These are phyloP conservation scores for Neurospora tetrasperma DNA, from an alignment of 495 filamentous ascomycete species.

Conservation along the genomic window DNA sequence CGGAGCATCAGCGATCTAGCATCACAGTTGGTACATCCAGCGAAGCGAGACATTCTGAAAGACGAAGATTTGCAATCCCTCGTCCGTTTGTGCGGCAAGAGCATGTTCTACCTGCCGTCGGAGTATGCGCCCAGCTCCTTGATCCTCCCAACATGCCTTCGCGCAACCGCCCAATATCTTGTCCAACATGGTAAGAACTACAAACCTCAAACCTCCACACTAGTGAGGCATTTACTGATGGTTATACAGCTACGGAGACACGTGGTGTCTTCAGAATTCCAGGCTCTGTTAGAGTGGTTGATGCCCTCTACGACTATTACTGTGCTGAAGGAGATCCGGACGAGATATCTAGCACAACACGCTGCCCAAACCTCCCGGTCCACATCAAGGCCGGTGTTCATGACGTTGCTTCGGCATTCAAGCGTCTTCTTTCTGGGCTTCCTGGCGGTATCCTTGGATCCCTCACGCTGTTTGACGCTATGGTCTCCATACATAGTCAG, in stretches of 20 bases:
- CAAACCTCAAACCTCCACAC: neutral
- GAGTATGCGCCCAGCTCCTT: conserved; percentile 56
- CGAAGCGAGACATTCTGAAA: conserved; percentile 46
- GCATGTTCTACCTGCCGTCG: conserved; percentile 52
- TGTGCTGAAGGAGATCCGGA: conserved; percentile 37
- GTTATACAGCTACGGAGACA: conserved; percentile 29
- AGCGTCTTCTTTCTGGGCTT: conserved; percentile 56
- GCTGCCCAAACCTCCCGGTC: conserved; percentile 42
- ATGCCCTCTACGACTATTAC: conserved; percentile 53
- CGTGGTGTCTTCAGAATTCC: conserved; percentile 57
- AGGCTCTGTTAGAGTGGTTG: conserved; percentile 44
- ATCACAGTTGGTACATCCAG: conserved; percentile 34
- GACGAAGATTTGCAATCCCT: conserved; percentile 53
- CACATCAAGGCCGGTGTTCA: conserved; percentile 49
- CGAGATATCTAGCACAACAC: conserved; percentile 40
- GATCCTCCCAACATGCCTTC: conserved; percentile 63
- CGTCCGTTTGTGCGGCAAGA: conserved; percentile 63
- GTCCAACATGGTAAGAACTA: conserved; percentile 49
- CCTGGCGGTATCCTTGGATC: conserved; percentile 70
- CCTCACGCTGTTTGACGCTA: conserved; percentile 49
- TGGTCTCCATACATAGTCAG: conserved; percentile 53
- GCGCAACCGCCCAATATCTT: conserved; percentile 57
- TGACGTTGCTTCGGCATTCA: conserved; percentile 64
- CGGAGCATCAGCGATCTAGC: conserved; percentile 42
- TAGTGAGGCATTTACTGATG: conserved; percentile 11